Evolutionary conservation across 2,329 filamentous ascomycete species (phyloP).

Genomic region (Fusarium cicatricum): DNA sequence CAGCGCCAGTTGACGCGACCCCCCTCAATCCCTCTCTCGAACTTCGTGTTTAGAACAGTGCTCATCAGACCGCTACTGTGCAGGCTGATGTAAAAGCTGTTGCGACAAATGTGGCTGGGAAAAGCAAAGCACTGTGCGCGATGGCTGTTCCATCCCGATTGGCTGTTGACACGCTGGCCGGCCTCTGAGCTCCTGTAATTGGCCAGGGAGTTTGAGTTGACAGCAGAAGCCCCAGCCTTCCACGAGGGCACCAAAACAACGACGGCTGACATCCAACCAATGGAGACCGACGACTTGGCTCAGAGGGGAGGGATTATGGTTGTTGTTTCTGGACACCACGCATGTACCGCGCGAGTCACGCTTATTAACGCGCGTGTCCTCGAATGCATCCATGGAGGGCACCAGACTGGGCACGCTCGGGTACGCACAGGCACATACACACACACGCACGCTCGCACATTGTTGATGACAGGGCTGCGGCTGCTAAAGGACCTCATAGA

Average conservation of each 20-base stretch:
- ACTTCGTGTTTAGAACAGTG: slow-evolving; percentile 8
- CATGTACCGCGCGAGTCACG: slow-evolving; percentile 15
- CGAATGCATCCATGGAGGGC: not conserved
- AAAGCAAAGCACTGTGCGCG: slow-evolving; percentile 4
- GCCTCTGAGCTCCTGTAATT: not conserved
- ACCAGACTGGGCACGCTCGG: slow-evolving; percentile 8
- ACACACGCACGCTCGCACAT: not conserved
- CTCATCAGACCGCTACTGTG: slow-evolving; percentile 4
- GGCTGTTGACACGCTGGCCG: slow-evolving; percentile 21
- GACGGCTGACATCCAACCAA: slow-evolving; percentile 22
- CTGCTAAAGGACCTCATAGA: not conserved
- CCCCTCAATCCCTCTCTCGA: not conserved
- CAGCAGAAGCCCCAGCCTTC: slow-evolving; percentile 2
- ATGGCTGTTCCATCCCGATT: slow-evolving; percentile 6
- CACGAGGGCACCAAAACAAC: slow-evolving; percentile 23
- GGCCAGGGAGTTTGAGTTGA: slow-evolving; percentile 1
- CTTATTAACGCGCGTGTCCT: slow-evolving; percentile 18
- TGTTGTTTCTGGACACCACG: slow-evolving; percentile 5
- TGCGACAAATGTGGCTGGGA: not conserved
- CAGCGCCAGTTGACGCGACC: slow-evolving; percentile 22
- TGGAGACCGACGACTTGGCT: slow-evolving; percentile 7
- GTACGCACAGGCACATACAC: not conserved
- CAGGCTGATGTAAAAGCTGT: not conserved
- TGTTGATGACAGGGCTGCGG: slow-evolving; percentile 7
- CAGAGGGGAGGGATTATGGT: not conserved